Conservation (phyloP, 306 rosid species). For the Astragalus glycyphyllos region DNA sequence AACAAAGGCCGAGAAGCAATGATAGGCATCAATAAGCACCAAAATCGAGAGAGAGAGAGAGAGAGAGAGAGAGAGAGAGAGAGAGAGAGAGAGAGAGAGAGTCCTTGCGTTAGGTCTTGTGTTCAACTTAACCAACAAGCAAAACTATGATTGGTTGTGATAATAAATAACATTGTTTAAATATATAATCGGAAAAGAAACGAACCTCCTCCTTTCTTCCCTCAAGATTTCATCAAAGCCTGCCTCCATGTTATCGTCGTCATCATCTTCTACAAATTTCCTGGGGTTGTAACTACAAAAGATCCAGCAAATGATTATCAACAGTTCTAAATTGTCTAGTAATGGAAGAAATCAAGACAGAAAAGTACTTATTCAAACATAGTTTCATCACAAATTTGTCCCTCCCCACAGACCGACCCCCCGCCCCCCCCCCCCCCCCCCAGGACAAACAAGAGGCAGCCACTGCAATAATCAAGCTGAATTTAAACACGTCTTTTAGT, state of each 20-base stretch:
- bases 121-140: constrained; percentile 12
- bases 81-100: not conserved
- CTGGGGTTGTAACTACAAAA: too few relatives aligned
- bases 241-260: constrained; percentile 83
- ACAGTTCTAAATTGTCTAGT: too few relatives aligned
- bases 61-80: too few relatives aligned
- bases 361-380: constrained; percentile 6
- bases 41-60: too few relatives aligned
- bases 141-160: not conserved
- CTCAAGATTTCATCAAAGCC: constrained; percentile 70
- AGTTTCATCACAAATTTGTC: not conserved
- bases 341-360: not conserved
- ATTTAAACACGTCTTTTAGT: too few relatives aligned
- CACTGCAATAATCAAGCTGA: not conserved
- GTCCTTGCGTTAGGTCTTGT: not conserved
- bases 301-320: too few relatives aligned
- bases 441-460: not conserved
- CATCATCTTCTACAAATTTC: too few relatives aligned
- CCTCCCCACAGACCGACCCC: not conserved
- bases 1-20: not conserved
- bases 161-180: not conserved
- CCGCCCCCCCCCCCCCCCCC: too few relatives aligned
- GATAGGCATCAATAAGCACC: not conserved
- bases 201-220: constrained; percentile 73
- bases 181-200: not conserved